These are phyloP conservation scores for Metschnikowia koreensis DNA, from an alignment of 805 yeast species.

Conservation along the genomic window DNA sequence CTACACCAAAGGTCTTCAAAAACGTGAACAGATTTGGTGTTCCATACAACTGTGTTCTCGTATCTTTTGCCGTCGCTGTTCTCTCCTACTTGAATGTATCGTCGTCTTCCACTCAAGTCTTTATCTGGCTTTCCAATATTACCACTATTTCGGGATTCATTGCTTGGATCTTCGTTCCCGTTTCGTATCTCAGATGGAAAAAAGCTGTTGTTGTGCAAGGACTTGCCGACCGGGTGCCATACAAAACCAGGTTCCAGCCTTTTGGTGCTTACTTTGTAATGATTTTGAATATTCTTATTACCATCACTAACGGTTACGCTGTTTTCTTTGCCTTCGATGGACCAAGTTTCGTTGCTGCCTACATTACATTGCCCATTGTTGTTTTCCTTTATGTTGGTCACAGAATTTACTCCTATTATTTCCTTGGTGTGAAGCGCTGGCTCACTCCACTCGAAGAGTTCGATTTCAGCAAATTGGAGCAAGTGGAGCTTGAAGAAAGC, in stretches of 20 bases:
- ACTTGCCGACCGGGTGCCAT: slow-evolving; percentile 56
- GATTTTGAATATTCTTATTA: slow-evolving; percentile 46
- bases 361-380: slow-evolving; percentile 62
- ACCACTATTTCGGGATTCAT: slow-evolving; percentile 66
- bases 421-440: slow-evolving; percentile 34
- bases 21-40: slow-evolving; percentile 44
- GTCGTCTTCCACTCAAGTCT: slow-evolving; percentile 50
- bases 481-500: slow-evolving; percentile 54
- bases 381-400: slow-evolving; percentile 57
- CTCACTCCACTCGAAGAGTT: slow-evolving; percentile 53
- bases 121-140: slow-evolving; percentile 64
- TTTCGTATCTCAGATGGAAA: slow-evolving; percentile 61
- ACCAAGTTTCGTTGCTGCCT: slow-evolving; percentile 67
- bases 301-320: slow-evolving; percentile 71
- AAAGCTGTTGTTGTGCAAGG: slow-evolving; percentile 56
- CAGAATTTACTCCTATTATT: slow-evolving; percentile 40
- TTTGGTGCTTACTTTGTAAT: slow-evolving; percentile 56
- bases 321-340: slow-evolving; percentile 59
- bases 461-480: slow-evolving; percentile 59
- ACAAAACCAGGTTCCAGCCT: slow-evolving; percentile 55
- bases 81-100: slow-evolving; percentile 56
- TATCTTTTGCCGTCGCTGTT: slow-evolving; percentile 39
- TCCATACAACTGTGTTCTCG: slow-evolving; percentile 34
- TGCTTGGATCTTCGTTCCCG: slow-evolving; percentile 56
- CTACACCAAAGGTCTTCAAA: slow-evolving; percentile 18